These are phyloP conservation scores for Prunus mira DNA, from an alignment of 306 rosid genomes.

Conservation along the genomic window DNA sequence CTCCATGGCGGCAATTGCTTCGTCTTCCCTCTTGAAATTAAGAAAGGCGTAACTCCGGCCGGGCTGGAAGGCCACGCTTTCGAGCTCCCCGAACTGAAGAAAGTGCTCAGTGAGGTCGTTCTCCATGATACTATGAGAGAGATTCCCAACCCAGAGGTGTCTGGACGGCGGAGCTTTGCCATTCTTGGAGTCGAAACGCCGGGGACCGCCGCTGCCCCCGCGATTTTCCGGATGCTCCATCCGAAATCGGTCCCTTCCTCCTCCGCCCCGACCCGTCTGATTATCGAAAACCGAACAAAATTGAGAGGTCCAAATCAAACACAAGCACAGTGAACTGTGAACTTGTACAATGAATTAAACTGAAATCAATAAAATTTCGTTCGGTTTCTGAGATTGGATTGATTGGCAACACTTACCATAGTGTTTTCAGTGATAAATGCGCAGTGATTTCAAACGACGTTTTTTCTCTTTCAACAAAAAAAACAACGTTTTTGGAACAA, in stretches of 20 bases:
- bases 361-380: background rate
- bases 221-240: slow-evolving; percentile 28
- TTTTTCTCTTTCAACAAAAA: too few relatives aligned
- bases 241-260: slow-evolving; percentile 38
- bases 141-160: slow-evolving; percentile 90
- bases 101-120: slow-evolving; percentile 66
- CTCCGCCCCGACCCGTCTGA: slow-evolving; percentile 28
- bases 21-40: slow-evolving; percentile 70
- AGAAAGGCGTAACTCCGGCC: slow-evolving; percentile 85
- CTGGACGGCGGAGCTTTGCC: slow-evolving; percentile 65
- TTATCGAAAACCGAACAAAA: background rate
- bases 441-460: background rate
- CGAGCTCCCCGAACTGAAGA: slow-evolving; percentile 66
- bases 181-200: slow-evolving; percentile 32
- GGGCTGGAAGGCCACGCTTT: slow-evolving; percentile 76
- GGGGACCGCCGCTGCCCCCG: background rate
- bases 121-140: slow-evolving; percentile 57
- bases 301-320: background rate
- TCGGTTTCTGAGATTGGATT: background rate
- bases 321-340: background rate
- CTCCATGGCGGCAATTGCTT: slow-evolving; percentile 75
- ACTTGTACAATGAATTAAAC: background rate
- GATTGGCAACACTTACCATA: background rate
- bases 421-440: background rate
- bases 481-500: background rate